A percentile compares a stretch with the other conserved stretches of the same genome.
Conservation (phyloP, 306 rosid species). For the Lotus japonicus region DNA sequence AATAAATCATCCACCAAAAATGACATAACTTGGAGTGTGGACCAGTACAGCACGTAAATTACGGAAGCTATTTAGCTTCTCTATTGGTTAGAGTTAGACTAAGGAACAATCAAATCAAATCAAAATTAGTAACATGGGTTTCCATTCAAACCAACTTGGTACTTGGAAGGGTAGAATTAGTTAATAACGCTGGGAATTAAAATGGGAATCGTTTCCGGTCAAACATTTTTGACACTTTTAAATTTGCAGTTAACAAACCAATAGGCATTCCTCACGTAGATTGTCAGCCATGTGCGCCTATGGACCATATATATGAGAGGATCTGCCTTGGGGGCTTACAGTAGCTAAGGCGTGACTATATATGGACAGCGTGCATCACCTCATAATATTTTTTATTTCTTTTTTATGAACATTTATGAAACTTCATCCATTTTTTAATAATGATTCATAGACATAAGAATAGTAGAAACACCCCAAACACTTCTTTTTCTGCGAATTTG, state of each 20-base stretch:
- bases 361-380: no score
- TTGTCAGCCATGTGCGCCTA: conserved; percentile 17
- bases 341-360: no score
- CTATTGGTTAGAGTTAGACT: background rate
- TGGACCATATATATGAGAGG: background rate
- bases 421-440: no score
- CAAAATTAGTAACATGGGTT: background rate
- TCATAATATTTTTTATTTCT: no score
- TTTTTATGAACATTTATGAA: no score
- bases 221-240: conserved; percentile 5
- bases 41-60: background rate
- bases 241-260: conserved; percentile 1
- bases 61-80: background rate
- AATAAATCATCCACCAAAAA: no score
- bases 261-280: background rate
- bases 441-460: no score
- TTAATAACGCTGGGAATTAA: background rate
- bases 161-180: background rate
- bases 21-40: background rate
- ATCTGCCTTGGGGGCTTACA: background rate
- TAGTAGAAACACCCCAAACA: no score
- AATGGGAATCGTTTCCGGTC: background rate
- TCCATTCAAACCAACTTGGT: background rate
- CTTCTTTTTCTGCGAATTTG: no score
- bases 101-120: conserved; percentile 7